A percentile compares a stretch with the other conserved stretches of the same genome.
Conservation (phyloP, 108 stramenopile species). For the Seminavis robusta region DNA sequence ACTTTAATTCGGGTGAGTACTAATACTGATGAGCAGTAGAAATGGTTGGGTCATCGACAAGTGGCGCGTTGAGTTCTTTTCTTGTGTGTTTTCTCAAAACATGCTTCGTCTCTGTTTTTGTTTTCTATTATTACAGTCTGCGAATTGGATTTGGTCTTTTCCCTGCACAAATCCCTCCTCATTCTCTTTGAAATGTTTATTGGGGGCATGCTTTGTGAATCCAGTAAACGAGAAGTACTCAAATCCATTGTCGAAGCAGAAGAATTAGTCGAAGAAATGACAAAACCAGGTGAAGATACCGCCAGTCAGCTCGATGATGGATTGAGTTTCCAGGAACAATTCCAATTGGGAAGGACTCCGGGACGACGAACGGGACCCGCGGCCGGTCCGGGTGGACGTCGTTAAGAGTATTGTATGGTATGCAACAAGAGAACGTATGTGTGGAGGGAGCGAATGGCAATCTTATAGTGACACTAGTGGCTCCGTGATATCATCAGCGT, state of each 20-base stretch:
- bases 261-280: conserved; percentile 82
- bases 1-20: conserved; percentile 84
- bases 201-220: conserved; percentile 90
- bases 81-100: not conserved
- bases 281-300: conserved; percentile 85
- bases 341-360: conserved; percentile 84
- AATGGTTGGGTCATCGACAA: not conserved
- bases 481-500: too few relatives aligned
- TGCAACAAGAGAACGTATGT: too few relatives aligned
- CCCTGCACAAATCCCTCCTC: conserved; percentile 92
- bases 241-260: conserved; percentile 84
- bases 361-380: conserved; percentile 52
- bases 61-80: not conserved
- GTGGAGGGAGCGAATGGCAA: too few relatives aligned
- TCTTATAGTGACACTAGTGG: too few relatives aligned
- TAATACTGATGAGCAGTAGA: not conserved
- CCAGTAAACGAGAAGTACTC: conserved; percentile 78
- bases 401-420: too few relatives aligned
- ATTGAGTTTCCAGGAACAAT: conserved; percentile 84
- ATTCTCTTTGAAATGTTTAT: conserved; percentile 95
- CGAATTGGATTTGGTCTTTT: conserved; percentile 97
- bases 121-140: conserved; percentile 49
- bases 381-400: conserved; percentile 1
- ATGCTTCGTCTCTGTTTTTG: conserved; percentile 1
- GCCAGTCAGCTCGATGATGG: conserved; percentile 83